phyloP scores from a whole-genome alignment of 2,329 filamentous ascomycete species.

The Fusarium sambucinum region DNA sequence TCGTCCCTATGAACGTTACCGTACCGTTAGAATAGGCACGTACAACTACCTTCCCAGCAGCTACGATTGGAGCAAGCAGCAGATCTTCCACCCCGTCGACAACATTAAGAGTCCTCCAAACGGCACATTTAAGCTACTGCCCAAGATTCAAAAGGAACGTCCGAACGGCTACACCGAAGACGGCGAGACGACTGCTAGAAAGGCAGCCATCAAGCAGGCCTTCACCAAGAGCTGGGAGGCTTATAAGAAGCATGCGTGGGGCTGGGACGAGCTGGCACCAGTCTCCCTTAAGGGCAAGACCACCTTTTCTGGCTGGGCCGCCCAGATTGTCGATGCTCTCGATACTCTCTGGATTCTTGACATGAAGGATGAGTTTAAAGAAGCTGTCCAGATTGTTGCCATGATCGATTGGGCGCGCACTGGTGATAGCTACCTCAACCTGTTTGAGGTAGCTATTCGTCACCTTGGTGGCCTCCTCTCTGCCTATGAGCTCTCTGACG shows the following conservation, averaged over 20 bases:
- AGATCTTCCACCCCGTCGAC: slow-evolving; percentile 51
- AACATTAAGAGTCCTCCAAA: slow-evolving; percentile 52
- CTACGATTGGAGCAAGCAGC: slow-evolving; percentile 55
- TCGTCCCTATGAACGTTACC: slow-evolving; percentile 36
- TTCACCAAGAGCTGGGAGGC: slow-evolving; percentile 63
- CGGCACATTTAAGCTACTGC: slow-evolving; percentile 51
- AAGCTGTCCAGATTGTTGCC: slow-evolving; percentile 62
- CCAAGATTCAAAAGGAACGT: slow-evolving; percentile 60
- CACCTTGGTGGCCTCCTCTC: slow-evolving; percentile 65
- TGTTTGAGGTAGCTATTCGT: slow-evolving; percentile 74
- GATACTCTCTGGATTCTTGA: slow-evolving; percentile 72
- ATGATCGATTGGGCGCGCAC: slow-evolving; percentile 68
- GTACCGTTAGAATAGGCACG: slow-evolving; percentile 37
- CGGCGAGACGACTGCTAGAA: slow-evolving; percentile 51
- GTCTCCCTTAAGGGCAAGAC: slow-evolving; percentile 61
- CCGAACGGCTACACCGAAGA: slow-evolving; percentile 57
- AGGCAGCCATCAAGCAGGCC: slow-evolving; percentile 54
- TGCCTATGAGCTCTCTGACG: slow-evolving; percentile 64
- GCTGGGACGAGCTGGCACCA: slow-evolving; percentile 67
- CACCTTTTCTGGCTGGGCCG: slow-evolving; percentile 67
- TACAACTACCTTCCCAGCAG: slow-evolving; percentile 53
- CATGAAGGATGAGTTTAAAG: slow-evolving; percentile 65
- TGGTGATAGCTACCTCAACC: slow-evolving; percentile 60
- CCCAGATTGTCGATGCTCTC: slow-evolving; percentile 69
- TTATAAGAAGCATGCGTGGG: slow-evolving; percentile 67